A percentile compares a stretch with the other conserved stretches of the same genome.
Conservation (phyloP, 2,329 filamentous ascomycete species). For the Daldinia sp. region DNA sequence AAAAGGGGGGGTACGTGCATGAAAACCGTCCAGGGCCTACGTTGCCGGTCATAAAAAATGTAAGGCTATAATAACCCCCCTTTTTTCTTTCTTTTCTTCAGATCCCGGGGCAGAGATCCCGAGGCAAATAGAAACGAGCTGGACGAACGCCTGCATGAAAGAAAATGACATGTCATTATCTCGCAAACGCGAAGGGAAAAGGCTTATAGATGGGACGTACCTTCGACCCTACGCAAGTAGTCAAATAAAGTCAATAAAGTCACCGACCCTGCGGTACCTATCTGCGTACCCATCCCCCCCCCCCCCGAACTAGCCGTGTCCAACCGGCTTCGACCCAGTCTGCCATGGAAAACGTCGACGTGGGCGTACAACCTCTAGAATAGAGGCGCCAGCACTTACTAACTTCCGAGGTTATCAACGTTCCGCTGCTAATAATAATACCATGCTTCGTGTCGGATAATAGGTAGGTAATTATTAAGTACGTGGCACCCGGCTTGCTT, state of each 20-base stretch:
- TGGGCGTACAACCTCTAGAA: conserved; percentile 2
- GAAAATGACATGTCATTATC: conserved; percentile 30
- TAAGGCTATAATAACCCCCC: background rate
- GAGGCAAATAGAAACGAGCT: background rate
- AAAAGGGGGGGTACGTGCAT: conserved; percentile 6
- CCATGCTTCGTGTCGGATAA: background rate
- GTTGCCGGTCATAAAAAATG: background rate
- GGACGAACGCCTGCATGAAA: conserved; percentile 10
- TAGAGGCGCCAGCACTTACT: background rate
- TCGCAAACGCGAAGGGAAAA: background rate
- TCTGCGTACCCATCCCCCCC: background rate
- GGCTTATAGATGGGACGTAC: conserved; percentile 3
- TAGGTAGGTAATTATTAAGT: conserved; percentile 5
- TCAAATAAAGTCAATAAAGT: background rate
- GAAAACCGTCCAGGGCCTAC: background rate
- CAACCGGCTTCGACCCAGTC: conserved; percentile 10
- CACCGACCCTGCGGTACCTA: background rate
- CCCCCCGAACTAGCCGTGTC: background rate
- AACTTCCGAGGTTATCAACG: background rate
- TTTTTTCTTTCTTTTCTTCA: conserved; percentile 7
- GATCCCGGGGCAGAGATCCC: background rate
- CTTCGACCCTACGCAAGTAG: background rate
- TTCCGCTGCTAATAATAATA: background rate
- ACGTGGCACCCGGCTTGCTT: conserved; percentile 7
- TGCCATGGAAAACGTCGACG: background rate